Evolutionary conservation across 2,329 filamentous ascomycete species (phyloP), one percentile per base, ranked within the genome.

Genomic region (Mycosphaerella sp.): DNA sequence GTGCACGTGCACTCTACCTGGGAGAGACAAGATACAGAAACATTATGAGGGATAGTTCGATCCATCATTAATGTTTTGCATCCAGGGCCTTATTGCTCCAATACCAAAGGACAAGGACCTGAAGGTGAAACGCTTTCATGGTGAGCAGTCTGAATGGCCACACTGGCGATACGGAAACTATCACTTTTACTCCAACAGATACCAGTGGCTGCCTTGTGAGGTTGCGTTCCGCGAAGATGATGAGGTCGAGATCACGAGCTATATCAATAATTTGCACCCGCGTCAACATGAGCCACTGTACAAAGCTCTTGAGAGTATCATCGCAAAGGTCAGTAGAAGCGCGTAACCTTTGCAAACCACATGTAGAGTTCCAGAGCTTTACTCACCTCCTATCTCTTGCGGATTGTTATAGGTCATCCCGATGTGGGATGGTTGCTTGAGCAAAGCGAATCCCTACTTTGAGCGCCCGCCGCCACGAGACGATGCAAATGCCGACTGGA

Each of bases 261-360:
- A 67, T 54, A 65, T 68, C 57, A 69, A 69, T 55, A 68, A 67
- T 26, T 51, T 69, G 0, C 65, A 65, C 14, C 66, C 65, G 1
- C 40, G 51, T 1, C 39, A 57, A 6, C 55, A 67, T 43, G 42
- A 56, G 31, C 45, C 46, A 1, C 41, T 66, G 11, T 68, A 69
- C 43, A 49, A 52, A 1, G 55, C 14, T 17, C 14, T 17, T 17
- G 14, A 17, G 14, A 17, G 14, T 17, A 17, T 17, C 14, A 17
- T 17, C 14, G 14, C 14, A 17, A 17, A 17, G 14, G 14, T 17
- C 14, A 17, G 14, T 17, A 17, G 14, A 17, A 17, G 14, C 14
- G 14, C 14, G 14, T 17, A 17, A 17, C 14, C 14, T 17, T 17
- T 17, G 14, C 1, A 17, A 17, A 1, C 14, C 14, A 1, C 14